Conservation (phyloP, 306 rosid species). For the Spatholobus suberectus region DNA sequence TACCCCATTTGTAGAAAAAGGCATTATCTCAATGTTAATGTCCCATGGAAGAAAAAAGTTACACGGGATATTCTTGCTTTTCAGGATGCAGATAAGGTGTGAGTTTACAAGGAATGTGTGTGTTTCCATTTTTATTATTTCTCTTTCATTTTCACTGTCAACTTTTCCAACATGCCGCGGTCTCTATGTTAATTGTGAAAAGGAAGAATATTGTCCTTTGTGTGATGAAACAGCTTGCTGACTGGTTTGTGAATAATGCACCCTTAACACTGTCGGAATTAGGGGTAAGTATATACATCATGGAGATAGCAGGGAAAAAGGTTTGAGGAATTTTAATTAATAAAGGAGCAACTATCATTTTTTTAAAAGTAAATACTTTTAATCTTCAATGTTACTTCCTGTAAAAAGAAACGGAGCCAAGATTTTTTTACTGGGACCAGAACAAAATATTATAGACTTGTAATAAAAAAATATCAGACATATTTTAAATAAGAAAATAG, state of each 20-base stretch:
- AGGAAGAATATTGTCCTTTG: slow-evolving; percentile 27
- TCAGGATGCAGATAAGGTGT: slow-evolving; percentile 29
- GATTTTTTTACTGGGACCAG: background rate
- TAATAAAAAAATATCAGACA: too few relatives aligned
- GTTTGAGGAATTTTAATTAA: background rate
- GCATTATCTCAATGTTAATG: slow-evolving; percentile 33
- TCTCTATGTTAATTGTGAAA: background rate
- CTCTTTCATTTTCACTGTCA: slow-evolving; percentile 15
- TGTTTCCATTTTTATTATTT: slow-evolving; percentile 10
- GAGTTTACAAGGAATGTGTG: slow-evolving; percentile 28
- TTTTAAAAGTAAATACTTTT: too few relatives aligned
- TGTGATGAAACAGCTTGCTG: background rate
- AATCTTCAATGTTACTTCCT: too few relatives aligned
- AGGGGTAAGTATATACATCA: background rate
- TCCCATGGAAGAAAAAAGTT: slow-evolving; percentile 28
- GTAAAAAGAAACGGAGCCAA: too few relatives aligned
- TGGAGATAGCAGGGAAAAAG: background rate
- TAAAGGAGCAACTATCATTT: background rate
- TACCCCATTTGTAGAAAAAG: slow-evolving; percentile 34
- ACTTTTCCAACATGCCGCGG: background rate
- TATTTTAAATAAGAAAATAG: background rate
- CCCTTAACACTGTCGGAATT: background rate
- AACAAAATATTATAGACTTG: background rate
- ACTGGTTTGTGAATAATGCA: background rate
- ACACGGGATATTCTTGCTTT: slow-evolving; percentile 12